These are phyloP conservation scores for Hypoxylon rubiginosum DNA, from an alignment of 2,329 filamentous ascomycete genomes.

Conservation along the genomic window DNA sequence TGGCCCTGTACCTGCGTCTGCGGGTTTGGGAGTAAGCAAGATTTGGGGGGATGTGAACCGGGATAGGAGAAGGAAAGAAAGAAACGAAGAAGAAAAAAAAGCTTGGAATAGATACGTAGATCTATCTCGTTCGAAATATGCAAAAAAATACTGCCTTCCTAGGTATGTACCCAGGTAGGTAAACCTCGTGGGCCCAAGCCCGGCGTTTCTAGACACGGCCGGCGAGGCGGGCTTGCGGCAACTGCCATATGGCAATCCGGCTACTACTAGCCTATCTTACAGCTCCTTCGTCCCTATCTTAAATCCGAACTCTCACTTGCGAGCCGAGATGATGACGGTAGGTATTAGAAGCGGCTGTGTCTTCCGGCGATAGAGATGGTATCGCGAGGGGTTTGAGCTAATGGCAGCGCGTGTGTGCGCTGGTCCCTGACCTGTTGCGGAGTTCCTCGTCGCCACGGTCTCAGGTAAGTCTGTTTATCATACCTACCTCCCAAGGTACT, in stretches of 20 bases:
- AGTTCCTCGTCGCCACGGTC: neutral
- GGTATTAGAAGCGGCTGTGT: neutral
- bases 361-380: neutral
- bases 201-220: too few species aligned
- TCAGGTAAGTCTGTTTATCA: neutral
- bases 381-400: slow-evolving; percentile 7
- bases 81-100: neutral
- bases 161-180: too few species aligned
- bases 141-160: neutral
- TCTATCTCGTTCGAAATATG: neutral
- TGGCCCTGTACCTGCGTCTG: neutral
- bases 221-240: neutral
- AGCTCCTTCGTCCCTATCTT: neutral
- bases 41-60: neutral
- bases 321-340: neutral
- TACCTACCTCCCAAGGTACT: too few species aligned
- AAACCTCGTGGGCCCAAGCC: neutral
- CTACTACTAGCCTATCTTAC: neutral
- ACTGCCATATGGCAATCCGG: neutral
- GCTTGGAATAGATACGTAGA: neutral
- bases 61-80: neutral
- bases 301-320: neutral
- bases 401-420: slow-evolving; percentile 6
- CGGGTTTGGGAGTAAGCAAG: neutral
- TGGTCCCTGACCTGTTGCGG: neutral